Percentiles rank a stretch among this genome's conserved stretches.
Conservation (phyloP, 208 protist species). For the Naegleria lovaniensis region DNA sequence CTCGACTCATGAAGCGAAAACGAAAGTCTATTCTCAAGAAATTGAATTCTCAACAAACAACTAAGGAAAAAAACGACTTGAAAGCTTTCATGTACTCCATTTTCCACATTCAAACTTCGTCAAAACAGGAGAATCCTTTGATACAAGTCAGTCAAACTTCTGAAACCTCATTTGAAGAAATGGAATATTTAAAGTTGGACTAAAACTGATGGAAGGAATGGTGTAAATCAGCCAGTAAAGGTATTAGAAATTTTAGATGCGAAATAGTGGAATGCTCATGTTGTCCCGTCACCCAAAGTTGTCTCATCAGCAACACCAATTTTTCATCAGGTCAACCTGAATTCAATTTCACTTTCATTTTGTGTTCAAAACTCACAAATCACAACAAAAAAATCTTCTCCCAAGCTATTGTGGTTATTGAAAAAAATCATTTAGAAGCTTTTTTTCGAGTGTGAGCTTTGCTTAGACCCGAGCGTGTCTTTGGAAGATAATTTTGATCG, state of each 20-base stretch:
- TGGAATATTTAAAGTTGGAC: no score
- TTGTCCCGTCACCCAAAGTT: neutral
- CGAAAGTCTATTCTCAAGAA: neutral
- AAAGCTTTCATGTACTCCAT: neutral
- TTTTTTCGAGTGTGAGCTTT: neutral
- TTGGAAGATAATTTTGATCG: neutral
- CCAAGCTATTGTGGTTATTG: no score
- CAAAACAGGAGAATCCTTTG: no score
- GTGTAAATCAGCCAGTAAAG: neutral
- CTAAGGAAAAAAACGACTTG: neutral
- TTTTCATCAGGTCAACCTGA: no score
- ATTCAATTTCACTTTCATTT: neutral
- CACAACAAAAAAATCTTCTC: no score
- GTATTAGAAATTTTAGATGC: neutral
- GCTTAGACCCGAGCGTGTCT: no score
- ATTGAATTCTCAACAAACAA: neutral
- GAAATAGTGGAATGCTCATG: neutral
- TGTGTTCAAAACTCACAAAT: neutral
- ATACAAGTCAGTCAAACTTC: no score
- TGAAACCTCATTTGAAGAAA: no score
- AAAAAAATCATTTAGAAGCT: no score
- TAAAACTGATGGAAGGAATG: no score
- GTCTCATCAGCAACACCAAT: neutral
- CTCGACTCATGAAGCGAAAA: neutral
- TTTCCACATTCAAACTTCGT: no score